Base-by-base conservation (phyloP, 345 rosid species). In the Adansonia digitata region DNA sequence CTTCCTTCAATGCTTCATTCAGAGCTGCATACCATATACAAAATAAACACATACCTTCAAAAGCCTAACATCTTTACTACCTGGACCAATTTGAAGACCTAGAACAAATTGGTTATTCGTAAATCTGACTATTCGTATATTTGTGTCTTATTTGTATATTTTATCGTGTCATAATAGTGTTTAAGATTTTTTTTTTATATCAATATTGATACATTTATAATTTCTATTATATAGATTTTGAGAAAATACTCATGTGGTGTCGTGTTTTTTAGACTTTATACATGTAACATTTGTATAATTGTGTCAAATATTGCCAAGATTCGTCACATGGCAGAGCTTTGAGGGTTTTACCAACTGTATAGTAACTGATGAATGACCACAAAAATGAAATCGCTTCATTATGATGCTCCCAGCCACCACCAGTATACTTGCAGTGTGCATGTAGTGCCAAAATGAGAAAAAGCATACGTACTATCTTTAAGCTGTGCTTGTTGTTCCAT, bases 401-500 rank as follows among this genome's bases (percentile, higher is more conserved):
- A 63, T 4, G 15, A 34, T 37, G 52, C 72, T 52, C 39, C 72
- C n/a, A 17, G 45, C 12, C 17, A 22, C 52, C 27, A 29, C 20
- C 15, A 31, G n/a, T 34, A 49, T 56, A 56, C 14, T 40, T 17
- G 53, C 24, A 20, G 26, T 7, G 18, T 46, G 22, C 17, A 46
- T 37, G 24, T 35, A 18, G 68, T 18, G 0, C 40, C 35, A 51
- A 55, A 35, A 51, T n/a, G 22, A 14, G 14, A 43, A 43, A 71
- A 35, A 53, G 49, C 2, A 73, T 59, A 17, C 64, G 7, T 86
- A 90, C 94, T 91, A 57, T 90, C 92, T 83, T 91, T 82, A 62
- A 90, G 89, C 9, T 88, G 90, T 24, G 92, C 86, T 82, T 90
- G 90, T 76, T 90, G 92, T 81, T 88, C 92, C 92, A 88, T 79